Conservation (phyloP, 495 filamentous ascomycete species). For the Penicillium subrubescens region DNA sequence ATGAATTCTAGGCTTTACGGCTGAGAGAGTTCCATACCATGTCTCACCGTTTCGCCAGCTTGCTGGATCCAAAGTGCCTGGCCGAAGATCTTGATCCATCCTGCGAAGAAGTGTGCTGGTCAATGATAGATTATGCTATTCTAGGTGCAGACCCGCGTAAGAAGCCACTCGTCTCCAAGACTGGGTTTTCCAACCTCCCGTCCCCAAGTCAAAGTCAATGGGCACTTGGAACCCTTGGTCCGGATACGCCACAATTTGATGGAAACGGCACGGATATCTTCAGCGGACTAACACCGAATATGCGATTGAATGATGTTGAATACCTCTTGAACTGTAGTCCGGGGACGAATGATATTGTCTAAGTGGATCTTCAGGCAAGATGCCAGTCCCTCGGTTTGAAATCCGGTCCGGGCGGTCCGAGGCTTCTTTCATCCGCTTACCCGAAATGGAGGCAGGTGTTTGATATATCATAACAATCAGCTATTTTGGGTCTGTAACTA, state of each 20-base stretch:
- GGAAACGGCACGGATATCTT: constrained; percentile 10
- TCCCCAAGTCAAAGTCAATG: constrained; percentile 16
- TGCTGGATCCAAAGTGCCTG: constrained; percentile 23
- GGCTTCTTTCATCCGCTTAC: not conserved
- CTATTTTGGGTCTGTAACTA: not conserved
- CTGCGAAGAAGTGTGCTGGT: constrained; percentile 20
- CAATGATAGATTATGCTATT: constrained; percentile 32
- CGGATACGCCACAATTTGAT: constrained; percentile 1
- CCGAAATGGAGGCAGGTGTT: not conserved
- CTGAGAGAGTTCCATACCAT: constrained; percentile 29
- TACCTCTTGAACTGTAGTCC: constrained; percentile 23
- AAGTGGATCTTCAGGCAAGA: not conserved
- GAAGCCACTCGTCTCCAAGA: constrained; percentile 7
- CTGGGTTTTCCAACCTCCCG: constrained; percentile 10
- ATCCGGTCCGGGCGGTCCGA: constrained; percentile 18
- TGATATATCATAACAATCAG: not conserved
- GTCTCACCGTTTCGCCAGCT: constrained; percentile 13
- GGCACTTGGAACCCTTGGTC: constrained; percentile 13
- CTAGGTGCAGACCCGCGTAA: constrained; percentile 16
- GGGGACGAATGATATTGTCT: constrained; percentile 6
- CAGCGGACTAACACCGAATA: constrained; percentile 12
- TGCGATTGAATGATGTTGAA: constrained; percentile 26
- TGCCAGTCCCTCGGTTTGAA: not conserved
- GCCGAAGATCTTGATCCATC: constrained; percentile 20
- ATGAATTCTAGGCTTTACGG: constrained; percentile 13